Evolutionary conservation across 768 basidiomycete genomes (phyloP), one percentile per base, ranked within the genome.

Genomic region (Trametes meyenii): DNA sequence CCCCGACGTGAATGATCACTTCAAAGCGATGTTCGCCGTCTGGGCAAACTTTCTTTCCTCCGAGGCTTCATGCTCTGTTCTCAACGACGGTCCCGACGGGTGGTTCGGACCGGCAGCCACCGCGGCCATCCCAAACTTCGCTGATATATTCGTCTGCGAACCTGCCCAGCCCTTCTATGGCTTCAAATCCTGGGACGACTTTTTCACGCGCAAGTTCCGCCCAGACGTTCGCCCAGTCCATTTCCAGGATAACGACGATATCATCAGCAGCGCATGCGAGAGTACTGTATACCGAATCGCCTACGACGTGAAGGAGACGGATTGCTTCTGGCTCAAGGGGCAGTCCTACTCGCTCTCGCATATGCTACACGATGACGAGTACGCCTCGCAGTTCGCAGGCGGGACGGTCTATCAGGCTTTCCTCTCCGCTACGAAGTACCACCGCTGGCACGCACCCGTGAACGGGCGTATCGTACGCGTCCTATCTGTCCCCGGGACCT

Each of bases 401-500:
- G 86, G 81, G 14, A 80, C 79, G 0, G 70, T 83, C 38, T 80
- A 79, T 70, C 86, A 88, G 66, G 85, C 80, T 0, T 86, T 86
- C 72, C 78, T 89, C 61, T 76, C 76, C 54, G 77, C 83, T 2
- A 65, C 78, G 26, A 77, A 78, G 33, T 88, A 86, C 65, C 87
- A 88, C 66, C 82, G 85, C 63, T 87, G 85, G 86, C 83, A 84
- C 70, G 73, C 77, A 51, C 87, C 87, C 57, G 78, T 88, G 12
- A 74, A 76, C 42, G 83, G 83, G 2, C 71, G 45, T 1, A 72
- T 85, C 38, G 69, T 65, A 14, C 73, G 80, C 68, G 71, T 73
- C 12, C 76, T 76, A n/a, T 66, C 78, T 40, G 70, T 85, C 16
- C 81, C 82, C 8, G 83, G 84, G 1, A 79, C 79, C 1, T 83